phyloP scores from a whole-genome alignment of 108 stramenopile genomes.

The Cyclotella distinguenda region DNA sequence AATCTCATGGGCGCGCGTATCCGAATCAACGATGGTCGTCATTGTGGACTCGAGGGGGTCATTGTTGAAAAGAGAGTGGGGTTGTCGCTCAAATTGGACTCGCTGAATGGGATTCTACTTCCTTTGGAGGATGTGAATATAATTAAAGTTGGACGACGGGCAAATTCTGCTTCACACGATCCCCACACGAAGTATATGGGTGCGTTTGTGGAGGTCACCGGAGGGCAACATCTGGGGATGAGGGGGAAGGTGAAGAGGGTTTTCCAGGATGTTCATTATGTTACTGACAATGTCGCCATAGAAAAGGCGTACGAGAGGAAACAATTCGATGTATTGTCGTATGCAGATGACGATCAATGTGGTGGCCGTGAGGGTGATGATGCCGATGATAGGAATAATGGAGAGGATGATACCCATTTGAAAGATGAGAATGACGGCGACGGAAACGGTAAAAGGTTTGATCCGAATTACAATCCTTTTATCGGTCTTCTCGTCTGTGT shows the following conservation, averaged over 20 bases:
- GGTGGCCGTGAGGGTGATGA: neutral
- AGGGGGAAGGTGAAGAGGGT: conserved; percentile 11
- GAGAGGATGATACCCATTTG: too few relatives aligned
- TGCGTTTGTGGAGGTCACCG: conserved; percentile 15
- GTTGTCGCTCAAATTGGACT: conserved; percentile 2
- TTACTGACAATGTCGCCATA: conserved; percentile 16
- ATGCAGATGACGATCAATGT: conserved; percentile 5
- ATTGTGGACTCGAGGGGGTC: neutral
- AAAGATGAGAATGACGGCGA: too few relatives aligned
- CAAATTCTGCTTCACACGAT: too few relatives aligned
- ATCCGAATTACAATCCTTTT: neutral
- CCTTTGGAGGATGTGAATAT: conserved; percentile 8
- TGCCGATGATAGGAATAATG: neutral
- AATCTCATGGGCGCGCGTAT: conserved; percentile 12
- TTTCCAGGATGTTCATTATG: conserved; percentile 27
- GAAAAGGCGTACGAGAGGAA: conserved; percentile 8
- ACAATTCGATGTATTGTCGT: conserved; percentile 23
- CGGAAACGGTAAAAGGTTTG: too few relatives aligned
- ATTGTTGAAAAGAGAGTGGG: conserved; percentile 3
- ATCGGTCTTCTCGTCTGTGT: conserved; percentile 13
- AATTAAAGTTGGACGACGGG: too few relatives aligned
- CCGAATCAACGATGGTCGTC: neutral
- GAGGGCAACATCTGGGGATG: too few relatives aligned
- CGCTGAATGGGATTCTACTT: neutral
- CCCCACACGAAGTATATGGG: conserved; percentile 11